Evolutionary conservation across 2,329 filamentous ascomycete genomes (phyloP).

Genomic region (Aspergillus nomiae): DNA sequence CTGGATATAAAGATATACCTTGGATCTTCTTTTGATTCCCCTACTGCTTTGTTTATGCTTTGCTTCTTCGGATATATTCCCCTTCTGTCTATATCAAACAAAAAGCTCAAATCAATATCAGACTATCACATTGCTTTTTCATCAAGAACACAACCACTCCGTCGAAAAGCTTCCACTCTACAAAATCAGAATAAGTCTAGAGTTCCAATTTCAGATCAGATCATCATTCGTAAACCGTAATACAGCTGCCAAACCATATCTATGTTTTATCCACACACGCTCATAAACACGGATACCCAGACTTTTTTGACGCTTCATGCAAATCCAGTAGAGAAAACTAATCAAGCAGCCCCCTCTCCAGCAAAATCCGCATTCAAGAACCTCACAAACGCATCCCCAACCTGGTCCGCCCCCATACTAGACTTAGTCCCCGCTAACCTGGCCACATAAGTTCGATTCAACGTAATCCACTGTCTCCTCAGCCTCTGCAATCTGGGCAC

Average conservation of each 20-base stretch:
- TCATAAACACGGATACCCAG: not conserved
- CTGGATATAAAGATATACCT: not conserved
- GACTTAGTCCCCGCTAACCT: constrained; percentile 26
- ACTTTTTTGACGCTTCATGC: not conserved
- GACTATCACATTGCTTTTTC: not conserved
- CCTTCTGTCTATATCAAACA: not conserved
- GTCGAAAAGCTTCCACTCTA: not conserved
- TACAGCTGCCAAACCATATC: not conserved
- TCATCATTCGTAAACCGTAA: constrained; percentile 1
- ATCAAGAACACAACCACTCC: not conserved
- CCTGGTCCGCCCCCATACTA: constrained; percentile 35
- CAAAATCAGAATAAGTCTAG: not conserved
- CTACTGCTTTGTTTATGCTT: not conserved
- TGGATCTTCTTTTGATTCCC: not conserved
- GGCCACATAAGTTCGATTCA: constrained; percentile 45
- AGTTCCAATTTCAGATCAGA: not conserved
- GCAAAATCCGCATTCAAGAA: constrained; percentile 49
- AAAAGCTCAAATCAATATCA: not conserved
- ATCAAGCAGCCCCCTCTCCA: constrained; percentile 23
- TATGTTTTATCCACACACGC: not conserved
- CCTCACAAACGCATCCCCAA: constrained; percentile 48
- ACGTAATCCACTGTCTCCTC: constrained; percentile 49
- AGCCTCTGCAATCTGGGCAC: constrained; percentile 47
- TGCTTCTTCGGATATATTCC: constrained; percentile 1
- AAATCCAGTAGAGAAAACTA: not conserved